These are phyloP conservation scores for Trichaptum fuscoviolaceum DNA, from an alignment of 768 basidiomycete species.

Conservation along the genomic window DNA sequence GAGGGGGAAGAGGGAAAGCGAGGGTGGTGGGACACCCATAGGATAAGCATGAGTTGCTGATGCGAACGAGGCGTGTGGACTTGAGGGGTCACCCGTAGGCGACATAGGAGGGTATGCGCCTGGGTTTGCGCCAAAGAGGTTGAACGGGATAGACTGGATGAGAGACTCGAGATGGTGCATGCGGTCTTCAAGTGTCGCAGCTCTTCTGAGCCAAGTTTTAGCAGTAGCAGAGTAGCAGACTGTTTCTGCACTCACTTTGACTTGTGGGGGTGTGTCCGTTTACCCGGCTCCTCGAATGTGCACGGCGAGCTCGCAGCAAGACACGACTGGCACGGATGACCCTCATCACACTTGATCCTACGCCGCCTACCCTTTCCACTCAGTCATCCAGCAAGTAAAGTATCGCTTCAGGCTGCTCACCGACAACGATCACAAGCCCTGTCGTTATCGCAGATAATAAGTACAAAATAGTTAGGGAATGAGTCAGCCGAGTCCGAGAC, in stretches of 20 bases:
- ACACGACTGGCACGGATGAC: slow-evolving; percentile 85
- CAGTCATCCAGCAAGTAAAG: slow-evolving; percentile 1
- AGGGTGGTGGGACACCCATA: slow-evolving; percentile 70
- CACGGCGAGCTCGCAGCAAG: slow-evolving; percentile 77
- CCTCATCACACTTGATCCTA: slow-evolving; percentile 85
- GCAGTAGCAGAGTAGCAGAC: slow-evolving; percentile 9
- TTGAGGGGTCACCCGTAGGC: slow-evolving; percentile 27
- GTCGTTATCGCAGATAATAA: slow-evolving; percentile 10
- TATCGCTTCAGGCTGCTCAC: slow-evolving; percentile 39
- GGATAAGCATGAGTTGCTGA: slow-evolving; percentile 36
- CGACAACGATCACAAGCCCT: slow-evolving; percentile 91
- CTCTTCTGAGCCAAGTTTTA: slow-evolving; percentile 41
- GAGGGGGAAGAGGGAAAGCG: slow-evolving; percentile 70
- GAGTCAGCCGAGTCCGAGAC: slow-evolving; percentile 20
- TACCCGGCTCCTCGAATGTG: slow-evolving; percentile 84
- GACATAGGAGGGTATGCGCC: slow-evolving; percentile 24
- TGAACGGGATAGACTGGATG: slow-evolving; percentile 79
- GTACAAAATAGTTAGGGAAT: slow-evolving; percentile 13
- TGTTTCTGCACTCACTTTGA: slow-evolving; percentile 59
- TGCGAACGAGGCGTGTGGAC: slow-evolving; percentile 34
- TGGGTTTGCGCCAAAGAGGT: slow-evolving; percentile 58
- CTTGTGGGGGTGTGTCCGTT: slow-evolving; percentile 81
- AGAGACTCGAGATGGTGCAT: slow-evolving; percentile 86
- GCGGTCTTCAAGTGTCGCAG: slow-evolving; percentile 79
- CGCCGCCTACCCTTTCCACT: slow-evolving; percentile 46